Percentiles rank a stretch among this genome's conserved stretches.
phyloP scores from a whole-genome alignment of 306 rosid species.

The Cucurbita ficifolia region DNA sequence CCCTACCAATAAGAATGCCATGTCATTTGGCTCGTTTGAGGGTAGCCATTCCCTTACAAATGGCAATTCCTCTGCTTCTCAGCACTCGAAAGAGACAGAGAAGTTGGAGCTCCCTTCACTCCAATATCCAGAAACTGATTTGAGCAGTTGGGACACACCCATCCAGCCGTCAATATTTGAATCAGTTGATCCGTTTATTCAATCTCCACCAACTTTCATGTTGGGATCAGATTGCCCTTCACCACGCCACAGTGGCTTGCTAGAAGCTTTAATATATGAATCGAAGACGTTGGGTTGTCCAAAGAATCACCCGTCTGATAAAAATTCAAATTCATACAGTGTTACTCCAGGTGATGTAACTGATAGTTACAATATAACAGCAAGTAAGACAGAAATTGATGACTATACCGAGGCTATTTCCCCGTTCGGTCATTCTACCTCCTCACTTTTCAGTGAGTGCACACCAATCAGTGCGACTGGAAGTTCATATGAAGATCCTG shows the following conservation, averaged over 20 bases:
- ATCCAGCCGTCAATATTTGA: conserved; percentile 49
- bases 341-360: conserved; percentile 45
- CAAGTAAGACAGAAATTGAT: conserved; percentile 46
- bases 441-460: conserved; percentile 46
- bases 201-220: conserved; percentile 40
- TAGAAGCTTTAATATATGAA: conserved; percentile 68
- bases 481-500: conserved; percentile 49
- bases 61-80: conserved; percentile 89
- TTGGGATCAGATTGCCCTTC: conserved; percentile 53
- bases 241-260: conserved; percentile 70
- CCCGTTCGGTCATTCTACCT: conserved; percentile 48
- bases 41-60: conserved; percentile 79
- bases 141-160: conserved; percentile 64
- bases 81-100: conserved; percentile 54
- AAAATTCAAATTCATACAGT: conserved; percentile 60
- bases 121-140: conserved; percentile 91
- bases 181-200: conserved; percentile 55
- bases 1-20: conserved; percentile 30
- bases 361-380: conserved; percentile 35
- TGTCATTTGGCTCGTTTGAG: conserved; percentile 20
- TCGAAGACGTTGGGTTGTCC: conserved; percentile 38
- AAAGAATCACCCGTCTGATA: conserved; percentile 39
- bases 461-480: conserved; percentile 38
- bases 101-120: conserved; percentile 99
- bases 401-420: conserved; percentile 46